A percentile compares a stretch with the other conserved stretches of the same genome.
Conservation (phyloP, 441 rosid species). For the Sinapis alba region DNA sequence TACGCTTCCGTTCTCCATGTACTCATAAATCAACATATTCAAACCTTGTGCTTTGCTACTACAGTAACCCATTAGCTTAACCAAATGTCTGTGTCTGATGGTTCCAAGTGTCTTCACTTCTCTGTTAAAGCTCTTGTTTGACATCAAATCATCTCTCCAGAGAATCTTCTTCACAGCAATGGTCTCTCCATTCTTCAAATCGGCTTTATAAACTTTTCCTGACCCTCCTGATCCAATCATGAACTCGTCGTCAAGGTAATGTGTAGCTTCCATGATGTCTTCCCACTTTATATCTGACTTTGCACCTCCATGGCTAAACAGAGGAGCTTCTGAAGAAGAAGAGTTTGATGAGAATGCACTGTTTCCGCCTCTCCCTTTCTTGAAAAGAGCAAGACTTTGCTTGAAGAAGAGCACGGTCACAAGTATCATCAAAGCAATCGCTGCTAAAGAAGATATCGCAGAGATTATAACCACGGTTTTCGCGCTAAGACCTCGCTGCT, state of each 20-base stretch:
- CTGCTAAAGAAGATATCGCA: constrained; percentile 59
- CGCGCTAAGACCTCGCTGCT: constrained; percentile 43
- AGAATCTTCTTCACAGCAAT: constrained; percentile 60
- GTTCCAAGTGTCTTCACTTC: constrained; percentile 55
- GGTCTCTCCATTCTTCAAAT: constrained; percentile 25
- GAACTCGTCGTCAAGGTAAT: constrained; percentile 68
- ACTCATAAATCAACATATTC: constrained; percentile 60
- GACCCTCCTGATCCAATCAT: constrained; percentile 66
- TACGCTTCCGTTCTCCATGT: constrained; percentile 55
- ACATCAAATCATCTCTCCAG: constrained; percentile 47
- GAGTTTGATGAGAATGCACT: constrained; percentile 50
- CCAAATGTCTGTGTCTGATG: constrained; percentile 55
- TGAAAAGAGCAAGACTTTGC: constrained; percentile 45
- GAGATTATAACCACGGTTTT: constrained; percentile 56
- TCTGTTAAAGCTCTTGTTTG: constrained; percentile 50
- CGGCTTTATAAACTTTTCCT: constrained; percentile 54
- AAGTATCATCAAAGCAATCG: constrained; percentile 52
- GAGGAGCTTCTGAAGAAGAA: constrained; percentile 63
- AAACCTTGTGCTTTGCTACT: constrained; percentile 49
- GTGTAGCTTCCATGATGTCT: constrained; percentile 84
- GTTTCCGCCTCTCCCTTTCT: constrained; percentile 44
- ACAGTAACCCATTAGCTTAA: constrained; percentile 65
- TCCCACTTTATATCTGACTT: constrained; percentile 75
- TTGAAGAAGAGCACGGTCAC: constrained; percentile 50
- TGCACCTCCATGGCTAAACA: constrained; percentile 56